These are phyloP conservation scores for Circinella umbellata DNA, from an alignment of 371 early-diverging fungal species.

Conservation along the genomic window DNA sequence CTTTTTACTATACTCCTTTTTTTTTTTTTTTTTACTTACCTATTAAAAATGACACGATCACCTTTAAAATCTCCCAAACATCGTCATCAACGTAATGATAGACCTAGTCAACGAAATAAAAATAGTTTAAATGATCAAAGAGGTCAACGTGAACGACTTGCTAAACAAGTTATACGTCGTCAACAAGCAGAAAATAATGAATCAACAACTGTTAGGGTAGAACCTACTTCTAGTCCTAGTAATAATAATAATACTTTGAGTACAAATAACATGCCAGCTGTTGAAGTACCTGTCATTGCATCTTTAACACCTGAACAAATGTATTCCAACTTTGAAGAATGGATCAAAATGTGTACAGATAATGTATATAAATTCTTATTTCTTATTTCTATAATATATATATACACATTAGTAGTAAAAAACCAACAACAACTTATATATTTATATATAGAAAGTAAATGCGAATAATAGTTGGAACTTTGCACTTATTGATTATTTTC, in stretches of 20 bases:
- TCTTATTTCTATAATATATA: too few relatives aligned
- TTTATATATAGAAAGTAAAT: conserved; percentile 89
- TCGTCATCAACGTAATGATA: neutral
- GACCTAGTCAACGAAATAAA: neutral
- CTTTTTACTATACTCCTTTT: neutral
- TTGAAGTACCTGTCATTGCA: conserved; percentile 22
- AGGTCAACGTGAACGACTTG: conserved; percentile 21
- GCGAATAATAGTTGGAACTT: conserved; percentile 97
- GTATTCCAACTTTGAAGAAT: conserved; percentile 87
- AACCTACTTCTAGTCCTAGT: too few relatives aligned
- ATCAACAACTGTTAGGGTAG: neutral
- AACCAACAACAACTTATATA: too few relatives aligned
- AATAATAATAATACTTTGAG: too few relatives aligned
- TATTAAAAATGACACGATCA: conserved; percentile 14
- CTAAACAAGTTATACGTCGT: conserved; percentile 14
- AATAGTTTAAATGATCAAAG: neutral
- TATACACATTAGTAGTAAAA: too few relatives aligned
- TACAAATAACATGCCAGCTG: neutral
- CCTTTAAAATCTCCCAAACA: conserved; percentile 9
- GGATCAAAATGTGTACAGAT: conserved; percentile 97
- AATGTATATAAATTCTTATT: conserved; percentile 63
- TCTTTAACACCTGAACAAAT: conserved; percentile 50
- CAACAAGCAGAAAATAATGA: neutral
- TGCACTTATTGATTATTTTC: conserved; percentile 98
- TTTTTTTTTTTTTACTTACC: neutral